A percentile compares a stretch with the other conserved stretches of the same genome.
Conservation (phyloP, 768 basidiomycete species). For the Megacollybia marginata region DNA sequence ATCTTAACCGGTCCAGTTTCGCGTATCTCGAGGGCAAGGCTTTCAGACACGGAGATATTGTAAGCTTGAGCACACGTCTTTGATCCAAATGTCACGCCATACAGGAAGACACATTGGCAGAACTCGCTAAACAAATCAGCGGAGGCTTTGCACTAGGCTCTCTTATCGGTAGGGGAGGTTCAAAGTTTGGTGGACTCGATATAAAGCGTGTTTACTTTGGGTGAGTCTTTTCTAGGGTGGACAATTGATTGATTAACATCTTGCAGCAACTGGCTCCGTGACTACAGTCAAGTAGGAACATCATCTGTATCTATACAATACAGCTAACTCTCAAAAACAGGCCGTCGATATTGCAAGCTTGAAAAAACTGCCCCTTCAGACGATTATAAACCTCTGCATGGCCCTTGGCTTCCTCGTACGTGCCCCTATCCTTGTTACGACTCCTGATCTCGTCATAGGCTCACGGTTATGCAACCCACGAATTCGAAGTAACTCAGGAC, state of each 20-base stretch:
- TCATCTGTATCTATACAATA: not conserved
- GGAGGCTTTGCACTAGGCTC: conserved; percentile 52
- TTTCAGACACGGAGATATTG: conserved; percentile 87
- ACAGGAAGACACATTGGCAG: conserved; percentile 66
- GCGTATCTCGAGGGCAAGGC: conserved; percentile 83
- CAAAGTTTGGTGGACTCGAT: conserved; percentile 74
- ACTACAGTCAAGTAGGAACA: conserved; percentile 68
- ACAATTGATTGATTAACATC: not conserved
- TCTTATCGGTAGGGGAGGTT: conserved; percentile 48
- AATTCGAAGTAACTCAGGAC: conserved; percentile 82
- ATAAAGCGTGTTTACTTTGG: conserved; percentile 82
- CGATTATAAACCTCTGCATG: conserved; percentile 85
- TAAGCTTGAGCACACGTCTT: conserved; percentile 22
- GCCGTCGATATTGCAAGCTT: conserved; percentile 80
- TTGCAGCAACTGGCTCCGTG: conserved; percentile 76
- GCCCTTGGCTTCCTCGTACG: conserved; percentile 82
- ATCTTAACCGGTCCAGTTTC: conserved; percentile 38
- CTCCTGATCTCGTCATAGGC: conserved; percentile 33
- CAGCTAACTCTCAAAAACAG: conserved; percentile 21
- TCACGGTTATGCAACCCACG: conserved; percentile 72
- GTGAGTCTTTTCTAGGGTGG: conserved; percentile 26
- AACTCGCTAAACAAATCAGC: conserved; percentile 50
- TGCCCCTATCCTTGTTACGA: not conserved
- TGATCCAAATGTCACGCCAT: not conserved
- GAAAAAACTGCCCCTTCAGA: conserved; percentile 69